These are phyloP conservation scores for Puccinia brachypodii DNA, from an alignment of 1,284 basidiomycete species.

Conservation along the genomic window DNA sequence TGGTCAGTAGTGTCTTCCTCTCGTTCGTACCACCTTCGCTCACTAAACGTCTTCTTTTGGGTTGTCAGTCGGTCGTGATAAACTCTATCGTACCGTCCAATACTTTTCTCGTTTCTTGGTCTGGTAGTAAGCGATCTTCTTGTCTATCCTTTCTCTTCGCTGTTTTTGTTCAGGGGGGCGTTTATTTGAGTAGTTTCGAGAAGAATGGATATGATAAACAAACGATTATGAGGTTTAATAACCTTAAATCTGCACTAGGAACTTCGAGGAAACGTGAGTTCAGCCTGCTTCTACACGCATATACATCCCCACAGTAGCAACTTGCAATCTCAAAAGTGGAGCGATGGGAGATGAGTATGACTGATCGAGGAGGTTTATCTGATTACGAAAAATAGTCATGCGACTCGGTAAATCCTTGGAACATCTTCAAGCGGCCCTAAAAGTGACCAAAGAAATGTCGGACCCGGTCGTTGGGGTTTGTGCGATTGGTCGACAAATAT, in stretches of 20 bases:
- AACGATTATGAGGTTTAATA: slow-evolving; percentile 57
- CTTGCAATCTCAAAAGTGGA: slow-evolving; percentile 70
- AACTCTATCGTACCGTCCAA: slow-evolving; percentile 73
- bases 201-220: slow-evolving; percentile 59
- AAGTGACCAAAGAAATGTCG: slow-evolving; percentile 64
- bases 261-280: slow-evolving; percentile 59
- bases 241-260: slow-evolving; percentile 59
- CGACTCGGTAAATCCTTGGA: slow-evolving; percentile 91
- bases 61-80: slow-evolving; percentile 73
- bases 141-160: background rate
- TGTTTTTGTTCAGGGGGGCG: slow-evolving; percentile 62
- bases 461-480: slow-evolving; percentile 63
- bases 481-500: slow-evolving; percentile 79
- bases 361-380: background rate
- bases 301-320: slow-evolving; percentile 67
- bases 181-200: slow-evolving; percentile 69
- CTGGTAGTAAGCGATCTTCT: slow-evolving; percentile 63
- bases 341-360: slow-evolving; percentile 59
- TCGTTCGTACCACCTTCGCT: background rate
- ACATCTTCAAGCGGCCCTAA: slow-evolving; percentile 86
- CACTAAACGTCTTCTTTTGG: background rate
- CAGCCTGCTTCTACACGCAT: too few species aligned
- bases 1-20: slow-evolving; percentile 49
- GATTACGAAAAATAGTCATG: slow-evolving; percentile 66
- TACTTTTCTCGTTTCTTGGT: slow-evolving; percentile 87